Evolutionary conservation across 805 yeast genomes (phyloP).

Genomic region (Metschnikowia picachoensis): DNA sequence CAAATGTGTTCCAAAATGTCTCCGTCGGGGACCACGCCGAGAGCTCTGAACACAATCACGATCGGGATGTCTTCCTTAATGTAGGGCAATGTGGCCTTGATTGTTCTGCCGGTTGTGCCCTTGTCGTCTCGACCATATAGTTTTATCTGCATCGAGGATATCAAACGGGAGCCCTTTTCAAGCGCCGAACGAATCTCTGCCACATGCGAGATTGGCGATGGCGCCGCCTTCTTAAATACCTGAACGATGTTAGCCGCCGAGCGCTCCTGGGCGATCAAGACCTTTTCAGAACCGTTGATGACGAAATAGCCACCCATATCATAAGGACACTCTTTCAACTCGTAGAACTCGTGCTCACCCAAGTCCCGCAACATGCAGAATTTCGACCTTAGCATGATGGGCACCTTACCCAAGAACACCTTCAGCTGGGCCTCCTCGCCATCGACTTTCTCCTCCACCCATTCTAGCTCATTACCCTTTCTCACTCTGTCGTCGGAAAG

Average conservation of each 20-base stretch:
- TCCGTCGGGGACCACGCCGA: conserved; percentile 98
- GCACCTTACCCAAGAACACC: conserved; percentile 94
- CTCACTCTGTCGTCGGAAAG: conserved; percentile 69
- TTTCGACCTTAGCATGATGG: conserved; percentile 95
- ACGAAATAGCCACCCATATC: conserved; percentile 99
- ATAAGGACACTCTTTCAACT: conserved; percentile 96
- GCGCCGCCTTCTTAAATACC: conserved; percentile 96
- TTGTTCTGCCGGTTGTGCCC: conserved; percentile 69
- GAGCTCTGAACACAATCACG: conserved; percentile 93
- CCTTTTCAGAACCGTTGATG: conserved; percentile 97
- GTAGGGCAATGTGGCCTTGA: conserved; percentile 93
- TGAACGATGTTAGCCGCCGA: conserved; percentile 98
- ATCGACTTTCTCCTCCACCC: conserved; percentile 48
- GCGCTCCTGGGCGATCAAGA: conserved; percentile 96
- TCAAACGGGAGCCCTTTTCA: conserved; percentile 95
- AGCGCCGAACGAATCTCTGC: conserved; percentile 97
- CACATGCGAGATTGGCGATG: conserved; percentile 91
- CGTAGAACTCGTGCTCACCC: conserved; percentile 89
- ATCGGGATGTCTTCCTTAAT: conserved; percentile 96
- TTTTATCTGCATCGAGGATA: conserved; percentile 91
- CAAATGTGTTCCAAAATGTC: conserved; percentile 97
- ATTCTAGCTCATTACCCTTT: conserved; percentile 42
- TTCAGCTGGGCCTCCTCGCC: conserved; percentile 63
- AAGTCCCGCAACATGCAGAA: conserved; percentile 90
- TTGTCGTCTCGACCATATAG: conserved; percentile 78